phyloP scores from a whole-genome alignment of 2,329 filamentous ascomycete genomes.

The Apiospora saccharicola region DNA sequence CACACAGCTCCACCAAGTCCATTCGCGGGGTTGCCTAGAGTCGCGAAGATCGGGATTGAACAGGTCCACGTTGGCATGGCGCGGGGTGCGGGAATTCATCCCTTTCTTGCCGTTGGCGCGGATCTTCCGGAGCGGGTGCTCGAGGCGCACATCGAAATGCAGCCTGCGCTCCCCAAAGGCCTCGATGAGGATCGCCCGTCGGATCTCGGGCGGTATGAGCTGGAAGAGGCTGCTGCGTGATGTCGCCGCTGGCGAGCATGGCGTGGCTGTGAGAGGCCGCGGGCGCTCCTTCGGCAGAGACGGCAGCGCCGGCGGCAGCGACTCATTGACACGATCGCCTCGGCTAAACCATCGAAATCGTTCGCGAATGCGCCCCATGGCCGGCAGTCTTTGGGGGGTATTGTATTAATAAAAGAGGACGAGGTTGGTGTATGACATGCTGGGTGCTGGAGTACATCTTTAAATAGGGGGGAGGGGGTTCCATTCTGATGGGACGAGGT shows the following conservation, averaged over 20 bases:
- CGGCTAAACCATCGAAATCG: neutral
- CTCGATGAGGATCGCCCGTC: slow-evolving; percentile 26
- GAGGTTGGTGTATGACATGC: no score
- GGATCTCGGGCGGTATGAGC: slow-evolving; percentile 23
- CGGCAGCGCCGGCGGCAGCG: neutral
- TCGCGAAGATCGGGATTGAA: slow-evolving; percentile 25
- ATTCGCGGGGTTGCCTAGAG: slow-evolving; percentile 3
- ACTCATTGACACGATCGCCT: neutral
- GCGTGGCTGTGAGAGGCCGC: slow-evolving; percentile 8
- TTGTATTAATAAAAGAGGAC: no score
- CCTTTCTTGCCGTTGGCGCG: neutral
- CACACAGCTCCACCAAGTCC: slow-evolving; percentile 28
- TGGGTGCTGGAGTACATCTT: no score
- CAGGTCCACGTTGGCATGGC: slow-evolving; percentile 24
- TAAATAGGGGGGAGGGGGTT: no score
- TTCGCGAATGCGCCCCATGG: slow-evolving; percentile 1
- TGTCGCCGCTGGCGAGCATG: neutral
- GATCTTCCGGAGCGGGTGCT: slow-evolving; percentile 1
- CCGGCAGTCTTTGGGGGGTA: no score
- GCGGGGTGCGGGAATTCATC: neutral
- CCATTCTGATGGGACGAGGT: no score
- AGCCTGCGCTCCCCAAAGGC: slow-evolving; percentile 26
- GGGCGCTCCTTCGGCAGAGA: slow-evolving; percentile 6
- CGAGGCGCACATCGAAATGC: slow-evolving; percentile 27
- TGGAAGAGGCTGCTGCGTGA: slow-evolving; percentile 25